Base-by-base conservation (phyloP, 345 rosid species). In the Linum tenue region DNA sequence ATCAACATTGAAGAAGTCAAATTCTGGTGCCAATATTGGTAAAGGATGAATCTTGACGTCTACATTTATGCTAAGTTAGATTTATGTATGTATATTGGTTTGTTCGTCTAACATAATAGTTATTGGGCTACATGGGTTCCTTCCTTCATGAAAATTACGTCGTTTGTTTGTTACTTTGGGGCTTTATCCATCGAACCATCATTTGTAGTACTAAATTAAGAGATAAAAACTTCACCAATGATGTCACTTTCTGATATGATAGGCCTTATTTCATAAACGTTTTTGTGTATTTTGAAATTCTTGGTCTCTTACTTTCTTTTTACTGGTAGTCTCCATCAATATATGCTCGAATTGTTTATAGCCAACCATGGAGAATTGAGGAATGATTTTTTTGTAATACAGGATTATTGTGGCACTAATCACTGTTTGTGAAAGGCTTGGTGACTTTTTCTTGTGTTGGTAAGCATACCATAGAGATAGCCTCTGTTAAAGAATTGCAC, bases 1-100 rank as follows among this genome's bases (percentile, higher is more conserved):
- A 87, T 86, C 15, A 82, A 86, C 22, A 83, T 84, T 61, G 95
- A 84, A 41, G 89, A 88, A 75, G 88, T 94, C 77, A 79, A 90
- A 69, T 88, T 84, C 68, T 94, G 99, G 99, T 90, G 99, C 69
- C 86, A 90, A 77, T 90, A 94, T 66, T 94, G 99, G 99, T 90
- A 77, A n/a, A 76, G 72, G 7, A 37, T 68, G 38, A 14, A 4
- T 38, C 5, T 22, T 0, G 5, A 39, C 41, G 31, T 39, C 40
- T 62, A 7, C 38, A 3, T 42, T 68, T 3, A 7, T 35, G 4
- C 60, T 43, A 39, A 15, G n/a, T 5, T 56, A 50, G 5, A 3
- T 39, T 58, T 48, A 0, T 58, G 5, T 17, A 38, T 68, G 64
- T 31, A 57, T 40, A 55, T 56, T 3, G 4, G n/a, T 65, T 7